Percentiles rank a stretch among this genome's conserved stretches.
These are phyloP conservation scores for Amorphotheca resinae DNA, from an alignment of 495 filamentous ascomycete species.

Conservation along the genomic window DNA sequence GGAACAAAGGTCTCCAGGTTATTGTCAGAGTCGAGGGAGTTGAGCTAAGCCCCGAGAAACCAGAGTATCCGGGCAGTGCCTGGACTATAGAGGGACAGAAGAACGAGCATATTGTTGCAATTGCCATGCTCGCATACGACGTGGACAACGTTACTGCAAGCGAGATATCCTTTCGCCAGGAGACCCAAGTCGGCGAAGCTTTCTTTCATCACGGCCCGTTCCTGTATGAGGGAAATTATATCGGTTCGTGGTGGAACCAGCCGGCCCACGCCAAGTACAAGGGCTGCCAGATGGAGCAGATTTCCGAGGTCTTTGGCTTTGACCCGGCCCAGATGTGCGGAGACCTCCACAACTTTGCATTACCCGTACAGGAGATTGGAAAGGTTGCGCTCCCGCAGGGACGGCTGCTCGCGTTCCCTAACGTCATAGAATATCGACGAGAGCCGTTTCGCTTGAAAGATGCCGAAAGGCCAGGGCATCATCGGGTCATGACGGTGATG, in stretches of 20 bases:
- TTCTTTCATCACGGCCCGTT: not conserved
- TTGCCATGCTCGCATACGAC: conserved; percentile 48
- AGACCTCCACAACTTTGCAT: not conserved
- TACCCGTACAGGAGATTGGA: conserved; percentile 22
- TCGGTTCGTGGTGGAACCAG: not conserved
- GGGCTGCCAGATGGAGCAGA: not conserved
- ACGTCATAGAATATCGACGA: conserved; percentile 38
- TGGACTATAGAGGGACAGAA: conserved; percentile 22
- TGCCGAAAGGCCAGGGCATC: conserved; percentile 35
- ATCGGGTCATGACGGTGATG: conserved; percentile 41
- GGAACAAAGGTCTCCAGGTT: conserved; percentile 26
- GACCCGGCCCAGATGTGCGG: not conserved
- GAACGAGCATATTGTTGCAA: conserved; percentile 44
- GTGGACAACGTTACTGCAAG: conserved; percentile 44
- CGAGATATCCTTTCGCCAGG: conserved; percentile 37
- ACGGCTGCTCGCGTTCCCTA: conserved; percentile 27
- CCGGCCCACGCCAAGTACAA: not conserved
- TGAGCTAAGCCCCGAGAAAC: conserved; percentile 23
- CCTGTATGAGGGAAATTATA: not conserved
- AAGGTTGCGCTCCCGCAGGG: conserved; percentile 22
- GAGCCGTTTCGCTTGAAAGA: conserved; percentile 35
- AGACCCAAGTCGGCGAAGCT: conserved; percentile 7
- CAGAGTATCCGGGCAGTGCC: conserved; percentile 19
- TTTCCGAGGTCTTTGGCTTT: not conserved
- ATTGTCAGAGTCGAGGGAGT: conserved; percentile 25